phyloP scores from a whole-genome alignment of 2,329 filamentous ascomycete species.

The Trichoderma simmonsii region DNA sequence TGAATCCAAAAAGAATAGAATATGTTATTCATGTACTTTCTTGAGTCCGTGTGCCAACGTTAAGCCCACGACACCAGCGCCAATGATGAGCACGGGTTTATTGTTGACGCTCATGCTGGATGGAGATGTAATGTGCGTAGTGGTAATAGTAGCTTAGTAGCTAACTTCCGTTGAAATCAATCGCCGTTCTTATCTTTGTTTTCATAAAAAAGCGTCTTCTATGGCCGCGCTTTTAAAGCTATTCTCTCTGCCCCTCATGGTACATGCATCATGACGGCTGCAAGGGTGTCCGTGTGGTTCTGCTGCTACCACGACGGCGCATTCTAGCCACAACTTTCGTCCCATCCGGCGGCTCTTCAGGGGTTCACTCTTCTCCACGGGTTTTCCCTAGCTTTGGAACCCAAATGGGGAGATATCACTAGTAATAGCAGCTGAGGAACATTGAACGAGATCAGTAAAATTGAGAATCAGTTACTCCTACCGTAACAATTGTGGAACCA shows the following conservation, averaged over 20 bases:
- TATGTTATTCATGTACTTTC: slow-evolving; percentile 25
- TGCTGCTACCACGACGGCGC: not conserved
- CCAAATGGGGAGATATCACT: not conserved
- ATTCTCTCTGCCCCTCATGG: not conserved
- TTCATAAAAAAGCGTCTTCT: not conserved
- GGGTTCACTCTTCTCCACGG: not conserved
- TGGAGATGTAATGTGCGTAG: not conserved
- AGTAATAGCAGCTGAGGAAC: not conserved
- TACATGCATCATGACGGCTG: not conserved
- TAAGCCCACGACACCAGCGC: slow-evolving; percentile 38
- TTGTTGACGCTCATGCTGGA: slow-evolving; percentile 5
- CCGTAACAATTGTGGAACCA: not conserved
- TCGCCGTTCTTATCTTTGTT: not conserved
- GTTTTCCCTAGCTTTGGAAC: not conserved
- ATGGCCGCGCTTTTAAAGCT: not conserved
- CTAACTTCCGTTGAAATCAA: not conserved
- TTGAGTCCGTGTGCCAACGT: slow-evolving; percentile 37
- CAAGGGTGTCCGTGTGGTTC: not conserved
- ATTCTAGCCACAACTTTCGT: not conserved
- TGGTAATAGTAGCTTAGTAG: not conserved
- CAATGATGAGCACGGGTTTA: slow-evolving; percentile 36
- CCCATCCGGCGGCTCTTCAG: not conserved
- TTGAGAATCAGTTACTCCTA: not conserved
- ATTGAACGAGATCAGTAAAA: not conserved
- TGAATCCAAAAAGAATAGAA: not conserved